Conservation (phyloP, 441 rosid species). For the Pelargonium cotyledonis region DNA sequence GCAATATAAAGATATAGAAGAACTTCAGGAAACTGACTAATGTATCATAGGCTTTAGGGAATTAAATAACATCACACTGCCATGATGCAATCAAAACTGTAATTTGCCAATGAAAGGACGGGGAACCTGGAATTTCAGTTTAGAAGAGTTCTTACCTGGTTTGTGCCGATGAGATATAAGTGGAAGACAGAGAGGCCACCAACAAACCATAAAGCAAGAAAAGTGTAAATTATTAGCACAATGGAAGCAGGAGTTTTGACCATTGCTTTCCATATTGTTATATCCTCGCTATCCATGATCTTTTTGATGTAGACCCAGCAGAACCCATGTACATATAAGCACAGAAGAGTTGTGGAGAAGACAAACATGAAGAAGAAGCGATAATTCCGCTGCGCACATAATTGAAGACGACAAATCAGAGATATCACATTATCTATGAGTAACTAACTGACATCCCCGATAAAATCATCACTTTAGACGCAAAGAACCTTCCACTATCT, state of each 20-base stretch:
- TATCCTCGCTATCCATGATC: slow-evolving; percentile 52
- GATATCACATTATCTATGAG: neutral
- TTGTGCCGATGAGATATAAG: slow-evolving; percentile 79
- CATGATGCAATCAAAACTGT: neutral
- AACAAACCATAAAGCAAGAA: slow-evolving; percentile 85
- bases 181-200: slow-evolving; percentile 92
- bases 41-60: no score
- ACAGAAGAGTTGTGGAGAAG: slow-evolving; percentile 63
- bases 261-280: slow-evolving; percentile 74
- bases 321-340: slow-evolving; percentile 79
- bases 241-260: slow-evolving; percentile 86
- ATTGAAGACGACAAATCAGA: neutral
- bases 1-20: neutral
- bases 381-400: slow-evolving; percentile 77
- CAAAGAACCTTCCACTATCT: no score
- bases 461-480: neutral
- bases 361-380: slow-evolving; percentile 95
- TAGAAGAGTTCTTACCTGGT: slow-evolving; percentile 54
- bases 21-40: no score
- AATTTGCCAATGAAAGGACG: neutral
- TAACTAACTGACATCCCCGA: neutral
- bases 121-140: neutral
- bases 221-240: slow-evolving; percentile 58
- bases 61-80: no score
- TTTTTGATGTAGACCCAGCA: slow-evolving; percentile 82